phyloP scores from a whole-genome alignment of 305 asterid species.

The Ilex paraguariensis region DNA sequence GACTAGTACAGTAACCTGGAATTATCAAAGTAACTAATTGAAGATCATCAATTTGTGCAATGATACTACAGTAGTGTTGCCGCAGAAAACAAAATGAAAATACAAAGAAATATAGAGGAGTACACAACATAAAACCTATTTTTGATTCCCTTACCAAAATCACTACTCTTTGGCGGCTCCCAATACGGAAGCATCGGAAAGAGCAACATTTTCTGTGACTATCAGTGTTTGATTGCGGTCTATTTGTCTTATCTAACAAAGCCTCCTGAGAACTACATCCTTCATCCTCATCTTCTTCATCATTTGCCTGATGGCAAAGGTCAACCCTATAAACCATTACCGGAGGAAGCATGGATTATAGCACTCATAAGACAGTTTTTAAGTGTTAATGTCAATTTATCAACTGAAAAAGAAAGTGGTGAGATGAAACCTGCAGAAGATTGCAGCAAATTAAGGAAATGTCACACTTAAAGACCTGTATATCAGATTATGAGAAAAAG shows the following conservation, averaged over 20 bases:
- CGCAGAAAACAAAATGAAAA: too few relatives aligned
- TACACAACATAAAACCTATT: background rate
- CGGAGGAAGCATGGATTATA: background rate
- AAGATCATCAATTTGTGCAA: background rate
- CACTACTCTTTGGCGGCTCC: constrained; percentile 93
- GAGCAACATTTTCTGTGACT: constrained; percentile 58
- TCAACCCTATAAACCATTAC: constrained; percentile 74
- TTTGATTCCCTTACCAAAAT: constrained; percentile 40
- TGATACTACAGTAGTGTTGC: too few relatives aligned
- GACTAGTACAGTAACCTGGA: constrained; percentile 65
- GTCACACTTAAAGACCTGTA: too few relatives aligned
- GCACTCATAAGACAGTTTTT: background rate
- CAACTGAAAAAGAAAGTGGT: too few relatives aligned
- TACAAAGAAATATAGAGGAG: background rate
- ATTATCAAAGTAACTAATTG: background rate
- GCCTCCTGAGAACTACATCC: constrained; percentile 52
- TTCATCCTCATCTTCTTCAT: constrained; percentile 82
- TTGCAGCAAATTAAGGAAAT: too few relatives aligned
- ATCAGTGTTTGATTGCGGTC: constrained; percentile 29
- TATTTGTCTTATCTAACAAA: constrained; percentile 57
- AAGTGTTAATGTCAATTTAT: too few relatives aligned
- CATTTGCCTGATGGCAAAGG: constrained; percentile 87
- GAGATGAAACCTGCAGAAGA: too few relatives aligned
- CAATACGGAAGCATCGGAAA: constrained; percentile 42
- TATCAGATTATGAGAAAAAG: too few relatives aligned